These are phyloP conservation scores for Picea engelmannii DNA, from an alignment of 83 land plant genomes.

Conservation along the genomic window DNA sequence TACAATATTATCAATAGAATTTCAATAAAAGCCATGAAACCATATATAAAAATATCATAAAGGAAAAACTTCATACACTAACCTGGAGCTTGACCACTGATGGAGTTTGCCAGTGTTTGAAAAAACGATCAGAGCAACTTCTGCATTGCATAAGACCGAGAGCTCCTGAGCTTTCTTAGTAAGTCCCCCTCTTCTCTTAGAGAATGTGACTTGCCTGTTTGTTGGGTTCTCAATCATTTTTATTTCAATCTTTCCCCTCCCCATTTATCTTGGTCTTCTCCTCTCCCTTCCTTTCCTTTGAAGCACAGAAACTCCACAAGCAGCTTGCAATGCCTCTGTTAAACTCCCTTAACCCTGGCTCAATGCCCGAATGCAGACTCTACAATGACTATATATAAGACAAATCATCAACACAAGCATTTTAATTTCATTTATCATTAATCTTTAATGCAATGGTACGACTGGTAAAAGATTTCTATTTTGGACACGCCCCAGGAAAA, in stretches of 20 bases:
- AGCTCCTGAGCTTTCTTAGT: conserved; percentile 1
- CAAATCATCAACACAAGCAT: neutral
- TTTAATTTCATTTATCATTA: no score
- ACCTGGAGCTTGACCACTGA: conserved; percentile 5
- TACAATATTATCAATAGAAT: no score
- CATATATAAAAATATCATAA: no score
- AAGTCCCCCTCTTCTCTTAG: neutral
- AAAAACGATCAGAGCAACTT: neutral
- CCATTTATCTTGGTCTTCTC: neutral
- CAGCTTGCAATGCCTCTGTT: no score
- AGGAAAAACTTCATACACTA: neutral
- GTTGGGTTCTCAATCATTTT: conserved; percentile 5
- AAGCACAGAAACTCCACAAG: no score
- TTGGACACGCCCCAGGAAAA: no score
- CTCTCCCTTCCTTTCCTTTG: neutral
- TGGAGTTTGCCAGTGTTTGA: neutral
- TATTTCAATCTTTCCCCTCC: no score
- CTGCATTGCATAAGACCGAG: neutral
- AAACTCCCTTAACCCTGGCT: no score
- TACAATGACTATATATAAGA: neutral
- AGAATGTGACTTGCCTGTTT: conserved; percentile 7
- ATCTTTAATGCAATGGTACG: no score
- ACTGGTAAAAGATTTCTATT: no score
- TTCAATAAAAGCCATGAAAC: no score
- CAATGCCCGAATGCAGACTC: no score